Evolutionary conservation across 257 asterid genomes (phyloP), one percentile per base, ranked within the genome.

Genomic region (Solanum medicagineum): DNA sequence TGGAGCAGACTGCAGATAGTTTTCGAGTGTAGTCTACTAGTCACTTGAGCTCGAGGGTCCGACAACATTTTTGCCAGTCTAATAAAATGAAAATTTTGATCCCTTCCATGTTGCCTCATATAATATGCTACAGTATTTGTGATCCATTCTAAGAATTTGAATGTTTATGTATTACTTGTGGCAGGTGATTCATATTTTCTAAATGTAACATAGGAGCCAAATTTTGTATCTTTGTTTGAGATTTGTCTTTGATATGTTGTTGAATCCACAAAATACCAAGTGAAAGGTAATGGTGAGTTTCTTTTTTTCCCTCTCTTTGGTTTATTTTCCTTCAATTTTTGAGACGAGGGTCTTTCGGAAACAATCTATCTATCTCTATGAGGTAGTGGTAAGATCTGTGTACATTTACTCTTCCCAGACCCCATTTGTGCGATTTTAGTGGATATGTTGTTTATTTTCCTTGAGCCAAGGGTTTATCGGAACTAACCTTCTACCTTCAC

Each of bases 1-100:
- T 84, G 98, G 98, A 68, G 98, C 94, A 57, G 98, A 94, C 85
- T 94, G 93, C 93, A 91, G 97, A 90, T 92, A 91, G 89, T 88
- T 80, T 15, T 45, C 14, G 17, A 56, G n/a, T 71, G 86, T 81
- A 69, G 3, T 63, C 16, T 59, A 47, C 84, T 69, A 53, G 68
- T 53, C 75, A 40, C 24, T 24, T 26, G 19, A 57, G 85, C 45
- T 29, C 6, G 71, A 70, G 81, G 66, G 84, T 85, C 65, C 51
- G 83, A 15, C 47, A 20, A 51, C 83, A 77, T 51, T 26, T 77
- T 77, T 49, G 82, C 75, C 7, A 8, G 22, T 53, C 29, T 49
- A 36, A 68, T 40, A 74, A 66, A 70, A 84, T 19, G 81, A 51
- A 68, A 54, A 2, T 8, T 20, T 17, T 83, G 74, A 53, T 13